These are phyloP conservation scores for Ceratobasidium sp. DNA, from an alignment of 1,284 basidiomycete genomes.

Conservation along the genomic window DNA sequence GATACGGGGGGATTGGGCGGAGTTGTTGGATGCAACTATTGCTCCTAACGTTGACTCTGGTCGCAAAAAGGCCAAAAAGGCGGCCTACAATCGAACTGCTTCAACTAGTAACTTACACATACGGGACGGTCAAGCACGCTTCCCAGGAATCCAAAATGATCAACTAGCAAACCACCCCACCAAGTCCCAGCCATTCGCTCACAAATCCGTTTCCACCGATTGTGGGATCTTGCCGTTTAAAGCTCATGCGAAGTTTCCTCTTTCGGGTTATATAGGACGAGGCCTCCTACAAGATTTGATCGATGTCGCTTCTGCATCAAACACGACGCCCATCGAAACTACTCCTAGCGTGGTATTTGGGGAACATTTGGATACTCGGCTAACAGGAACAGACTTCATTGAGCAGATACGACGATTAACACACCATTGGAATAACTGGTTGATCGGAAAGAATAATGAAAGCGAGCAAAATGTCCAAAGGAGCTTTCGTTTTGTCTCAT, in stretches of 20 bases:
- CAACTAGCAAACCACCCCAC: not conserved
- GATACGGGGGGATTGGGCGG: slow-evolving; percentile 17
- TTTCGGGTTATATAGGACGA: slow-evolving; percentile 26
- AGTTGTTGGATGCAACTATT: slow-evolving; percentile 25
- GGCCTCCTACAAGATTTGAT: slow-evolving; percentile 23
- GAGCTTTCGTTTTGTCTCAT: slow-evolving; percentile 23
- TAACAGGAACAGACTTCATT: slow-evolving; percentile 18
- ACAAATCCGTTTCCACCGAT: slow-evolving; percentile 13
- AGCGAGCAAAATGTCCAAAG: slow-evolving; percentile 9
- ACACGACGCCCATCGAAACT: not conserved
- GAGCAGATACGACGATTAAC: slow-evolving; percentile 9
- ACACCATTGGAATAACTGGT: slow-evolving; percentile 17
- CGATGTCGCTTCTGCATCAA: not conserved
- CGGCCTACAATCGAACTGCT: slow-evolving; percentile 11
- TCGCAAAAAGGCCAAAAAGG: not conserved
- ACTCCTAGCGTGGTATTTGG: slow-evolving; percentile 24
- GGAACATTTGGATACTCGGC: slow-evolving; percentile 21
- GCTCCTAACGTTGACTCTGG: not conserved
- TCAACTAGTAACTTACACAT: slow-evolving; percentile 11
- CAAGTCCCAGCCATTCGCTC: slow-evolving; percentile 2
- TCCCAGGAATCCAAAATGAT: not conserved
- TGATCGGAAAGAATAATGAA: not conserved
- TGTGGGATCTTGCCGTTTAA: slow-evolving; percentile 21
- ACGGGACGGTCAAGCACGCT: slow-evolving; percentile 11
- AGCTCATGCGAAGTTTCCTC: slow-evolving; percentile 14